Base-by-base conservation (phyloP, 2,329 filamentous ascomycete genomes). In the Pseudopyricularia cyperi region DNA sequence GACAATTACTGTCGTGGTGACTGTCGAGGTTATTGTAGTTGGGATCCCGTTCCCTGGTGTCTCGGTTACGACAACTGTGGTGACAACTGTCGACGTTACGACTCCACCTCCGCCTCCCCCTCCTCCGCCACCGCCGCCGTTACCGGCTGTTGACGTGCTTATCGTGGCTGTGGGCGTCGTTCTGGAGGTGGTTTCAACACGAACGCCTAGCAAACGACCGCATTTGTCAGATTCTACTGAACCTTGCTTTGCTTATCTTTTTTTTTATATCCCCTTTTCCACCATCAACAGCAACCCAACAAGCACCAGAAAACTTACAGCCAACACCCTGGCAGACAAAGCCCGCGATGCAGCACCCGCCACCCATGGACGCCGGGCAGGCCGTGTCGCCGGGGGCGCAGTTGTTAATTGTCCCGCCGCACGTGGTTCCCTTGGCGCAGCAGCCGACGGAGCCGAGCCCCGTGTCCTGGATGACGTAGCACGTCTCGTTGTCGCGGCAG, bases 331-430 rank as follows among this genome's bases (percentile, higher is more conserved):
- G 71, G 59, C 87, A 91, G 1, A 77, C 71, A 60, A 80, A 89
- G 4, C 84, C 85, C 0, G 80, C 72, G 11, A 89, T 80, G 62
- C 87, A 91, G 61, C 87, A 91, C 2, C 86, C 87, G 14, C 85
- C 86, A 3, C 85, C 86, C 0, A 82, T 63, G 33, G 75, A 74
- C 7, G 77, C 72, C 0, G 81, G 72, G 62, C 87, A 91, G 48
- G 78, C 77, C 11, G 77, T 76, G 54, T 85, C 81, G 39, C 76
- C 82, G 4, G 71, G 68, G 2, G 72, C 71, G 57, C 87, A 90
- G n/a, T 62, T 62, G 0, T 74, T 76, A 6, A 90, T 79, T 1
- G 68, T 68, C 9, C 83, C 83, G 3, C 74, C 75, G 63, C 87
- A 91, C 6, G 65, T 75, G 44, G 71, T 68, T 3, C 85, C 85